Evolutionary conservation across 2,329 filamentous ascomycete genomes (phyloP).

Genomic region (Didymella pomorum): DNA sequence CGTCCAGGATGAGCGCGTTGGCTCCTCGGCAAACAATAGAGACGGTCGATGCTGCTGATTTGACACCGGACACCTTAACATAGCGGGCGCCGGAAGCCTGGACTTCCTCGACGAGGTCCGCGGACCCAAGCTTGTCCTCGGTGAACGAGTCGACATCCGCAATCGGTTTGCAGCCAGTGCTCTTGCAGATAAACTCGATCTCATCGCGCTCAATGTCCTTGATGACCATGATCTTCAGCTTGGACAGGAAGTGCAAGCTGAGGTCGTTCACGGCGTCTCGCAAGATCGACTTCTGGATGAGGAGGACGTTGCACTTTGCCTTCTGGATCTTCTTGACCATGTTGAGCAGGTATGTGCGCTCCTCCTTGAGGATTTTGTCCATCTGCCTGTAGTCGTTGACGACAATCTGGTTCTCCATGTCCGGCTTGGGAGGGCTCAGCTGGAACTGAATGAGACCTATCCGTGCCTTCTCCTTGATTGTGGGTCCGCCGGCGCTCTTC

Average conservation of each 20-base stretch:
- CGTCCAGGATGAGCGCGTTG: constrained; percentile 92
- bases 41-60: constrained; percentile 82
- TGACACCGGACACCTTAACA: constrained; percentile 94
- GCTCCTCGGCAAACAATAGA: constrained; percentile 94
- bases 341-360: constrained; percentile 96
- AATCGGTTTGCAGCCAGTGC: constrained; percentile 97
- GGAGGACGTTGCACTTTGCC: constrained; percentile 97
- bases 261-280: constrained; percentile 98
- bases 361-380: constrained; percentile 99
- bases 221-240: constrained; percentile 92
- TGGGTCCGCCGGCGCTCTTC: constrained; percentile 90
- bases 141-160: constrained; percentile 98
- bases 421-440: constrained; percentile 95
- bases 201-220: constrained; percentile 99
- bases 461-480: constrained; percentile 94
- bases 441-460: constrained; percentile 99
- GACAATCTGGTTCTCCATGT: constrained; percentile 99
- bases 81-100: constrained; percentile 87
- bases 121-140: constrained; percentile 94
- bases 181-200: constrained; percentile 99
- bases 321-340: constrained; percentile 99
- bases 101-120: constrained; percentile 92
- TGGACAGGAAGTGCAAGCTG: constrained; percentile 95
- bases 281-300: constrained; percentile 98
- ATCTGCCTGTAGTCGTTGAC: constrained; percentile 99